Conservation (phyloP, 306 rosid species). For the Trifolium repens region DNA sequence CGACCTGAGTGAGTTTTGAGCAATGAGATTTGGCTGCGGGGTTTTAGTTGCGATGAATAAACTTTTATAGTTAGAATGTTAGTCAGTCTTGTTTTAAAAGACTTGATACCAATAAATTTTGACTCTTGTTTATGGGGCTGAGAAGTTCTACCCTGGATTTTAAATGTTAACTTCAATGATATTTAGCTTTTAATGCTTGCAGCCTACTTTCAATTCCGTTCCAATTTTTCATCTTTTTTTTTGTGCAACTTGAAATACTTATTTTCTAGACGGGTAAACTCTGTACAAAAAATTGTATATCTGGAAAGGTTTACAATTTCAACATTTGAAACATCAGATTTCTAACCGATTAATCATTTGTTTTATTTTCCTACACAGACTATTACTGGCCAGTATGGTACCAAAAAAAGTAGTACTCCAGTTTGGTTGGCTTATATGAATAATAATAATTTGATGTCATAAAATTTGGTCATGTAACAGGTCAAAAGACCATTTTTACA, state of each 20-base stretch:
- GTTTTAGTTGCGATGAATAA: conserved; percentile 56
- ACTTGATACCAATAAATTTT: conserved; percentile 55
- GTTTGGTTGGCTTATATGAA: too few relatives aligned
- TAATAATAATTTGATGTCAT: too few relatives aligned
- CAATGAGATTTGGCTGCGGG: conserved; percentile 37
- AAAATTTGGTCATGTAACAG: too few relatives aligned
- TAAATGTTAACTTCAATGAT: conserved; percentile 10
- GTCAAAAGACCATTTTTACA: too few relatives aligned
- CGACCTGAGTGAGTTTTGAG: conserved; percentile 48
- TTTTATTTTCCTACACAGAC: too few relatives aligned
- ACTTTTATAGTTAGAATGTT: conserved; percentile 43
- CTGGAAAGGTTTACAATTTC: too few relatives aligned
- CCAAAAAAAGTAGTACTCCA: too few relatives aligned
- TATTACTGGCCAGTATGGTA: too few relatives aligned
- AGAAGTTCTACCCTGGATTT: conserved; percentile 38
- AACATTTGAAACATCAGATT: too few relatives aligned
- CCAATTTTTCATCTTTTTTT: neutral
- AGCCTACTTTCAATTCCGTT: conserved; percentile 24
- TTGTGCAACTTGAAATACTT: neutral
- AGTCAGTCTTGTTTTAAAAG: conserved; percentile 41
- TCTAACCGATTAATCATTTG: too few relatives aligned
- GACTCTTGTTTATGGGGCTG: conserved; percentile 52
- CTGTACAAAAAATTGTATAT: too few relatives aligned
- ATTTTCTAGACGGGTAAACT: too few relatives aligned
- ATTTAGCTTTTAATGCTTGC: conserved; percentile 27